Evolutionary conservation across 208 protist genomes (phyloP), one percentile per base, ranked within the genome.

Genomic region (Trypanosoma conorhini): DNA sequence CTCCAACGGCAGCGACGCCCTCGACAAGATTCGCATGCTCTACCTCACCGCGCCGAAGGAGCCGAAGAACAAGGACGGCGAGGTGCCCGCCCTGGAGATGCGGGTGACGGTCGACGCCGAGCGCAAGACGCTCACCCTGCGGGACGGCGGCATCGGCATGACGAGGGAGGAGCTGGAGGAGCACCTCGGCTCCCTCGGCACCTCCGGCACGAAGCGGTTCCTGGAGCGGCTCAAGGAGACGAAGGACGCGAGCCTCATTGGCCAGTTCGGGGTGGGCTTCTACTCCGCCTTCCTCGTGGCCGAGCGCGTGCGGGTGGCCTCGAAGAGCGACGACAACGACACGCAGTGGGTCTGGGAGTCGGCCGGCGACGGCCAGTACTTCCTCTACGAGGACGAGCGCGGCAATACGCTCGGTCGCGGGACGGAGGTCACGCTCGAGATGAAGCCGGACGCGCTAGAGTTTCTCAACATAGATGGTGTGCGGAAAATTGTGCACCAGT

Each of bases 221-320:
- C 81, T 99, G 35, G 92, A 98, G 74, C 72, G 74, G 56, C 66
- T 96, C 38, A 48, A 90, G 75, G 83, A 92, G 61, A 57, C 77
- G 56, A 71, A 88, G 68, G 97, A 98, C 79, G 83, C 87, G 57
- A 98, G 94, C 76, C 83, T 99, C 24, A 99, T 99, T 91, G 99
- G 99, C 50, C 99, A 99, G 94, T 99, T 99, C 77, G 99, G 99
- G 87, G 99, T 99, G 31, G 99, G 99, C 77, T 99, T 99, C 85
- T 99, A 99, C 90, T 99, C 99, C 26, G 96, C 98, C 21, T 99
- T 99, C 77, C 91, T 99, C 19, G 98, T 99, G 38, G 98, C 98
- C 19, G 98, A 99, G 58, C 80, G 81, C 24, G 99, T 99, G 57
- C 87, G 82, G 8, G 99, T 99, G 12, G 81, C 91, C 56, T 97